Base-by-base conservation (phyloP, 805 yeast genomes). In the Kodamaea jinghongensis region DNA sequence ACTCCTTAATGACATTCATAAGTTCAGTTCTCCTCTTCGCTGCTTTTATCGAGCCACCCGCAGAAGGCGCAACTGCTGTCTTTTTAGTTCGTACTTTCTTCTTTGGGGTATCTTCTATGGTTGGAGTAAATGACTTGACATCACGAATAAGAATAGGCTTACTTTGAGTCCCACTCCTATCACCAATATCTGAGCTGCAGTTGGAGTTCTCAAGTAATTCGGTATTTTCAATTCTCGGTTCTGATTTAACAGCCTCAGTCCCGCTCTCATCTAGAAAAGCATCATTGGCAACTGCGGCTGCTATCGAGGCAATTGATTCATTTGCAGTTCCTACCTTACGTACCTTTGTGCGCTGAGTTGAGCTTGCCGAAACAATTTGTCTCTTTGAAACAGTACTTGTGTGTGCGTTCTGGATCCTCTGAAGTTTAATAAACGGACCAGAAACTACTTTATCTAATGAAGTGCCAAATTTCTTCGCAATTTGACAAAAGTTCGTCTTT, bases 21-120 rank as follows among this genome's bases (percentile, higher is more conserved):
- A 68, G 44, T 9, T 49, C 60, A 3, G 48, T 41, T 33, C 71
- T 46, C 38, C 73, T 51, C 39, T 48, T 57, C 9, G 43, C 45
- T 1, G 66, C 59, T 36, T 63, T 67, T 17, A 62, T 38, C 1
- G 66, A 58, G 5, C 37, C 34, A 6, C 23, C 23, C 8, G 8
- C 23, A 8, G 23, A 6, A 12, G 39, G 17, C 2, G 28, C 15
- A n/a, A 32, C 11, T 3, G 29, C 14, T 2, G 8, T 8, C 23
- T 28, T 33, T 23, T 32, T 28, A 6, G 22, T 11, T 28, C 41
- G 26, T 13, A 15, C 40, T 20, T 31, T 39, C 40, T 15, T 25
- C 16, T 16, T 13, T 5, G 29, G 29, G 3, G 30, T 27, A 10
- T 34, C 37, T 15, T 15, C 30, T 5, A 34, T 26, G 4, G 25